A percentile compares a stretch with the other conserved stretches of the same genome.
Conservation (phyloP, 2,329 filamentous ascomycete genomes). For the Biscogniauxia marginata region DNA sequence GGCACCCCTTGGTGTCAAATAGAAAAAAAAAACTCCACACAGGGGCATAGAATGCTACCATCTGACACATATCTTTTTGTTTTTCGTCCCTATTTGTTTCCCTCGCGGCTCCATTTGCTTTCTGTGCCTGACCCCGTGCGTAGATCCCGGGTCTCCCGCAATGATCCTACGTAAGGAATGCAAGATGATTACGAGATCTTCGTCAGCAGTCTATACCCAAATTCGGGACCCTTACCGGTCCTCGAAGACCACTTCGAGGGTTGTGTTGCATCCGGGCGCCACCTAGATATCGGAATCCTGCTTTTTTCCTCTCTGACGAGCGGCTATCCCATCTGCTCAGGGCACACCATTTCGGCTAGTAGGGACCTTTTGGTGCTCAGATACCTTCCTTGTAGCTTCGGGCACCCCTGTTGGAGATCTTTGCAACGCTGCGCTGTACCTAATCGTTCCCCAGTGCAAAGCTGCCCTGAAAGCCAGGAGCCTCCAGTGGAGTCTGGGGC, state of each 20-base stretch:
- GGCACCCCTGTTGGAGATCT: not conserved
- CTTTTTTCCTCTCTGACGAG: not conserved
- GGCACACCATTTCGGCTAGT: not conserved
- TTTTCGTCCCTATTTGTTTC: not conserved
- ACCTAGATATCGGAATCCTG: not conserved
- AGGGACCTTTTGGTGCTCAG: not conserved
- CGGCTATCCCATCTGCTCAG: not conserved
- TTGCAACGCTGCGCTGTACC: not conserved
- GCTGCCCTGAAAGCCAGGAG: not conserved
- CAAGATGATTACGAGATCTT: conserved; percentile 13
- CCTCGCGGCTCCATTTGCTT: too few relatives aligned
- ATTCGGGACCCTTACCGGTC: conserved; percentile 11
- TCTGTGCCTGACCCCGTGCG: conserved; percentile 1
- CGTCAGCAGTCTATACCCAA: conserved; percentile 15
- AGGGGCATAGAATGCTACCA: not conserved
- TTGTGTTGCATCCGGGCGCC: conserved; percentile 17
- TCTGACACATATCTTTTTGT: not conserved
- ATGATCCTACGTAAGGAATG: not conserved
- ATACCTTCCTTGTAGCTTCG: not conserved
- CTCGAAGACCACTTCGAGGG: conserved; percentile 8
- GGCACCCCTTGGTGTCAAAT: too few relatives aligned
- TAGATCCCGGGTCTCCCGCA: not conserved
- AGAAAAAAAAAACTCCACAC: too few relatives aligned
- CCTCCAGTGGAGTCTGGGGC: not conserved
- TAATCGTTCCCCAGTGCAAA: not conserved